These are phyloP conservation scores for Boletellus sp. DNA, from an alignment of 768 basidiomycete genomes.

Conservation along the genomic window DNA sequence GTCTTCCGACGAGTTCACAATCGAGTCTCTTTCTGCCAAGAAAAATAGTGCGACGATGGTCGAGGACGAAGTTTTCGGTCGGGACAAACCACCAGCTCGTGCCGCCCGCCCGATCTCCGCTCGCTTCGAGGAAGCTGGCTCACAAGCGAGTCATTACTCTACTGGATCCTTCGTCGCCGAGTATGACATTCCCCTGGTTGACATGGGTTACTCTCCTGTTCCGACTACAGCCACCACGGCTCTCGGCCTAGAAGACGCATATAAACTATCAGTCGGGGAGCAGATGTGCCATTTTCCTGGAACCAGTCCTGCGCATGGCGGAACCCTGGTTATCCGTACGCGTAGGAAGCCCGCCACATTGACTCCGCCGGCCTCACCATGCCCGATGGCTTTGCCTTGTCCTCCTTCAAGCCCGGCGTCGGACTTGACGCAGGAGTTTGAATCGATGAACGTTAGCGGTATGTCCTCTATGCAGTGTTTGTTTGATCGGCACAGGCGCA, in stretches of 20 bases:
- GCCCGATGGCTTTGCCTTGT: neutral
- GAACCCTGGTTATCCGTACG: neutral
- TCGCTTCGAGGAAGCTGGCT: neutral
- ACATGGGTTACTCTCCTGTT: slow-evolving; percentile 1
- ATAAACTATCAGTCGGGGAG: slow-evolving; percentile 5
- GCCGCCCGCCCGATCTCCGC: neutral
- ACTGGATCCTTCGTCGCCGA: slow-evolving; percentile 17
- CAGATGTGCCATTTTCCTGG: slow-evolving; percentile 9
- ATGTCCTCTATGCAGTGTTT: slow-evolving; percentile 11
- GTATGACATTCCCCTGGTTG: slow-evolving; percentile 11
- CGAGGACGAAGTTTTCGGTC: neutral
- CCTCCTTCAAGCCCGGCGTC: slow-evolving; percentile 19
- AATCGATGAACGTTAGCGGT: slow-evolving; percentile 27
- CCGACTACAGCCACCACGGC: neutral
- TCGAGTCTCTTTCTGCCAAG: slow-evolving; percentile 5
- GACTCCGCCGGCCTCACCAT: slow-evolving; percentile 4
- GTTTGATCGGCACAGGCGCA: neutral
- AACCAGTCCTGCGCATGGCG: slow-evolving; percentile 10
- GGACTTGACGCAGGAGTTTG: slow-evolving; percentile 19
- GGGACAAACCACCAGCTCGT: no score
- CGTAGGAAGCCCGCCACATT: neutral
- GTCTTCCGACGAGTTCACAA: slow-evolving; percentile 27
- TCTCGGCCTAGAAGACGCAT: neutral
- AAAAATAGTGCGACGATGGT: neutral
- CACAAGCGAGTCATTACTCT: neutral